Evolutionary conservation across 2,329 filamentous ascomycete genomes (phyloP), one percentile per base, ranked within the genome.

Genomic region (Akanthomyces dipterigenus): DNA sequence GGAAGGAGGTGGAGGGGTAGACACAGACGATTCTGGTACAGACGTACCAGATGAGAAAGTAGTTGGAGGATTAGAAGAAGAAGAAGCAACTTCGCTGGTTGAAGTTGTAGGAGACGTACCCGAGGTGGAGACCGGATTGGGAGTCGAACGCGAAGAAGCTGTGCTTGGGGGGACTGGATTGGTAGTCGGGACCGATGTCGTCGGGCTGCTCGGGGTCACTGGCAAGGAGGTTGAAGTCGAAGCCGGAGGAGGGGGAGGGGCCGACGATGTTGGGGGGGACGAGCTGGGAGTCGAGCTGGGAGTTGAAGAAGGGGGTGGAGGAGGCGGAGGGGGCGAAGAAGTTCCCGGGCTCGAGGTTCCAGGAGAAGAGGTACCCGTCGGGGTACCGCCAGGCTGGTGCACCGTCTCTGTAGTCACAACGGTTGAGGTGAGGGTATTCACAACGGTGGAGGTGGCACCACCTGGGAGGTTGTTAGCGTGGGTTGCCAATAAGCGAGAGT

Each of bases 101-200:
- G 65, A 66, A 68, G 70, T 68, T 69, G 69, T 67, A 61, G 71
- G 69, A 65, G 70, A 64, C 57, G 67, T 63, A 63, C 69, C 64
- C 60, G 66, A 69, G 64, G 68, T 58, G 43, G 67, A 55, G 16
- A 64, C 62, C 28, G 59, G 59, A n/a, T 18, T 45, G 24, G 55
- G 46, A 40, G 57, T 61, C 22, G 58, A 51, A 26, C 49, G 50
- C 8, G 65, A 64, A 59, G 65, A 26, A 22, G 63, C 49, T 34
- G 63, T 65, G 48, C 18, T 55, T 59, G 38, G n/a, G 45, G 54
- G 20, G 9, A 48, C 14, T 12, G 61, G 7, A 11, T 53, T 36
- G n/a, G 26, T 45, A n/a, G 42, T 36, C 12, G 40, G 38, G 31
- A 22, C 16, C 26, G 55, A 40, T 24, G 53, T 40, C 16, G 46